Evolutionary conservation across 2,329 filamentous ascomycete species (phyloP), one percentile per base, ranked within the genome.

Genomic region (Exophiala mesophila): DNA sequence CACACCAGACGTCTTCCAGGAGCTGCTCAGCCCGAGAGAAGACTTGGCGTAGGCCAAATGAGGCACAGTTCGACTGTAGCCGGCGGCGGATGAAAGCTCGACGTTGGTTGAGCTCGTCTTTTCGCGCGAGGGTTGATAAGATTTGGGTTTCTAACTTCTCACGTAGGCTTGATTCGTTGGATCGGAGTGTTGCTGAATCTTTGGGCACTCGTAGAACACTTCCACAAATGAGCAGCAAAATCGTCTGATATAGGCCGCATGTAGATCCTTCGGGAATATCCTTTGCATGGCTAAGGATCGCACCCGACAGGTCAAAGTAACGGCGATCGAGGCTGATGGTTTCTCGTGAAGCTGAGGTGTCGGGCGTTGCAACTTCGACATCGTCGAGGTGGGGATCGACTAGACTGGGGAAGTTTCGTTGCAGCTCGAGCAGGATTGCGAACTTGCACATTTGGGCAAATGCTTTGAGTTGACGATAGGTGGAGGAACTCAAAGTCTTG

Each of bases 371-470:
- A 19, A 36, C 28, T 19, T 45, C 36, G 28, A 16, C 10, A 36
- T 40, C 36, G 30, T 45, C 42, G 23, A 36, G 5, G 18, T 36
- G 31, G 18, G 21, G 28, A 10, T 41, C 38, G n/a, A 46, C 12
- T 13, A 46, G 43, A 33, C 38, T 41, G 8, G 43, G 43, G 20
- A 46, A 46, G 32, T 41, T 46, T 26, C 43, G 43, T 36, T 37
- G 43, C 16, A 46, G 34, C 32, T 46, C 43, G 23, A 46, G 38
- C 38, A 46, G 33, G 32, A 46, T 46, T 18, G 43, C 38, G 33
- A 46, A 46, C 24, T 37, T 46, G 26, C 43, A 46, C 43, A 46
- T 46, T 12, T 46, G 37, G 8, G 43, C 31, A 17, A 46, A 46
- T 6, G 43, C 43, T 34, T 46, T 46, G 21, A 46, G 20, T 29